Evolutionary conservation across 495 filamentous ascomycete species (phyloP).

Genomic region (Neurospora sp.): DNA sequence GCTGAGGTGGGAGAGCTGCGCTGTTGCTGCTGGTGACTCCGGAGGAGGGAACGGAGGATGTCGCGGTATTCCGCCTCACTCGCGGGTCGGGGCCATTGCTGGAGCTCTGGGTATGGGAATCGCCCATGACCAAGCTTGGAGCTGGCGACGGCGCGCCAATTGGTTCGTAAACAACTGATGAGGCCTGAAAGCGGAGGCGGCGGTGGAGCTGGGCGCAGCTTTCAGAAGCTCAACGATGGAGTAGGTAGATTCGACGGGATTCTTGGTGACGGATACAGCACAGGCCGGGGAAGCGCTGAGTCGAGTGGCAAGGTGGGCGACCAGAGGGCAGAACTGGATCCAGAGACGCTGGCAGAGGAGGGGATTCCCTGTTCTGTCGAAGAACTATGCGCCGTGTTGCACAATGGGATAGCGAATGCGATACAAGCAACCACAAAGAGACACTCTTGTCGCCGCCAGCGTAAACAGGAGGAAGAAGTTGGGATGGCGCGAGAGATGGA

Average conservation of each 20-base stretch:
- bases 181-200: not conserved
- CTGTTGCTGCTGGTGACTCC: conserved; percentile 2
- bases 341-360: not conserved
- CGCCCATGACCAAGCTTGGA: conserved; percentile 4
- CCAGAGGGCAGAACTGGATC: not conserved
- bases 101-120: not conserved
- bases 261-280: not conserved
- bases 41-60: not conserved
- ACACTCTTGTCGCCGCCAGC: not conserved
- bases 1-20: conserved; percentile 5
- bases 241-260: not conserved
- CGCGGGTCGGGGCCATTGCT: conserved; percentile 2
- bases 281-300: not conserved
- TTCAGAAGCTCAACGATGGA: not conserved
- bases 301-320: not conserved
- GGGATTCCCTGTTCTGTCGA: not conserved
- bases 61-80: not conserved
- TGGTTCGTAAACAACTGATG: not conserved
- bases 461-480: not conserved
- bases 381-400: not conserved
- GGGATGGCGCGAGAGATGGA: not conserved
- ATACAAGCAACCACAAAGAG: not conserved
- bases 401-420: not conserved
- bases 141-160: not conserved
- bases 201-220: not conserved